Evolutionary conservation across 352 stramenopile species (phyloP).

Genomic region (Phytophthora constricta): DNA sequence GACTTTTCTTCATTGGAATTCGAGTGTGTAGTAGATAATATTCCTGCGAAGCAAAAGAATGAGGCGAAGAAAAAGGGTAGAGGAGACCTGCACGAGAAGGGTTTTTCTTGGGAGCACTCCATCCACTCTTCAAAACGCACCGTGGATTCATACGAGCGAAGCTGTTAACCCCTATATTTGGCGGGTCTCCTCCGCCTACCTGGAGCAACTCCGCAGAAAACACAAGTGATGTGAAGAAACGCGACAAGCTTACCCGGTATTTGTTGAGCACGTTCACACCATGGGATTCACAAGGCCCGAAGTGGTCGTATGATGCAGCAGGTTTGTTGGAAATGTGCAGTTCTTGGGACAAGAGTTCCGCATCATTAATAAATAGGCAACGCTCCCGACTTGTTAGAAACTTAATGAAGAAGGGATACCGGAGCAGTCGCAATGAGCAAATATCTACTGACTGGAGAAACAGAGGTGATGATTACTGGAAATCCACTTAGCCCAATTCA

Average conservation of each 20-base stretch:
- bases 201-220: constrained; percentile 2
- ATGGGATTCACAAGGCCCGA: not conserved
- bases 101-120: not conserved
- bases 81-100: not conserved
- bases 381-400: constrained; percentile 3
- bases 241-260: not conserved
- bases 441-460: constrained; percentile 13
- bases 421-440: constrained; percentile 3
- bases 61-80: not conserved
- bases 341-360: not conserved
- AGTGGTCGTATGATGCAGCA: not conserved
- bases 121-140: constrained; percentile 11
- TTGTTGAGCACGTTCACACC: not conserved
- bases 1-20: constrained; percentile 9
- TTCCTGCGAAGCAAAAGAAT: not conserved
- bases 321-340: constrained; percentile 1
- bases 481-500: no score
- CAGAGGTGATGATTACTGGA: constrained; percentile 7
- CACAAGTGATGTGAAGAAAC: not conserved
- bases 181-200: not conserved
- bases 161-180: constrained; percentile 9
- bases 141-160: constrained; percentile 2
- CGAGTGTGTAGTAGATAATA: constrained; percentile 3
- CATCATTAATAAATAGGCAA: constrained; percentile 1
- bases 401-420: constrained; percentile 11